Conservation (phyloP, 2,329 filamentous ascomycete species). For the Ceratocystis smalleyi region DNA sequence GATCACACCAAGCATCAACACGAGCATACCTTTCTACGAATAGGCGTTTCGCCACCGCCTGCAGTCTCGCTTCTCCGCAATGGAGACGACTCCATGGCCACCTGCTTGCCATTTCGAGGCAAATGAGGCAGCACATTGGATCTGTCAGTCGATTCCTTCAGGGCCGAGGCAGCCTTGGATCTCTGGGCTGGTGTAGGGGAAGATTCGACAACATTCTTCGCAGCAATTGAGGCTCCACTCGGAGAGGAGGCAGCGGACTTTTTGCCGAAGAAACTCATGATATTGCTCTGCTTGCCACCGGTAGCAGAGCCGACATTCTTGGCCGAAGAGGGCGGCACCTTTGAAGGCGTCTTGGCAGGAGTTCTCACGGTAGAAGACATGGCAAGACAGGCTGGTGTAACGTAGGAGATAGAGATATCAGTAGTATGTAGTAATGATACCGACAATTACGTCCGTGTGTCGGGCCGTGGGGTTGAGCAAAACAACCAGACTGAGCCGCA, state of each 20-base stretch:
- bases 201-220: slow-evolving; percentile 25
- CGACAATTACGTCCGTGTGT: not conserved
- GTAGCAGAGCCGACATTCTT: slow-evolving; percentile 19
- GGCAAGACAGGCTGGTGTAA: not conserved
- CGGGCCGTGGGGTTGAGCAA: not conserved
- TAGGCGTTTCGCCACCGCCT: not conserved
- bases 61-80: slow-evolving; percentile 27
- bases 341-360: slow-evolving; percentile 19
- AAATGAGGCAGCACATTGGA: slow-evolving; percentile 27
- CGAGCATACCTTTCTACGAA: slow-evolving; percentile 18
- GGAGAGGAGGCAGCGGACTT: slow-evolving; percentile 21
- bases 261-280: slow-evolving; percentile 31
- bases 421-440: not conserved
- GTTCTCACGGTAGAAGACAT: slow-evolving; percentile 9
- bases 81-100: slow-evolving; percentile 47
- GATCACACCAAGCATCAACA: not conserved
- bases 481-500: not conserved
- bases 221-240: slow-evolving; percentile 23
- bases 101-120: slow-evolving; percentile 21
- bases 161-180: not conserved
- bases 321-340: slow-evolving; percentile 25
- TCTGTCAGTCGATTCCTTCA: slow-evolving; percentile 29
- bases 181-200: slow-evolving; percentile 19
- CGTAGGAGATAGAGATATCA: not conserved
- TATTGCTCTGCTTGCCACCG: slow-evolving; percentile 28